Base-by-base conservation (phyloP, 176 grass and related monocot genomes). In the Areca catechu region DNA sequence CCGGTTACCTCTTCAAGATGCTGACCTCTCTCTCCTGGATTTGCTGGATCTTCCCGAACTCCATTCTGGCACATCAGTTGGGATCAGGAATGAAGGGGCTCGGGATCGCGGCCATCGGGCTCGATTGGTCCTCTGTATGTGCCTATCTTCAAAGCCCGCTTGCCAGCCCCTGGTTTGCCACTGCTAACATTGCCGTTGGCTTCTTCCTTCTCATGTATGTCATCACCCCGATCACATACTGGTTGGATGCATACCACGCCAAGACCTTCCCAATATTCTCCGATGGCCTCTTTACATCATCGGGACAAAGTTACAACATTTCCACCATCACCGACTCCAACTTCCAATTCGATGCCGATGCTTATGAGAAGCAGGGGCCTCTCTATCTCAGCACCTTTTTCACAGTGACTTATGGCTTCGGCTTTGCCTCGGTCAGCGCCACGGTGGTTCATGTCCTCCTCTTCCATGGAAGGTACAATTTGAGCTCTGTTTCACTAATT, bases 261-360 rank as follows among this genome's bases (percentile, higher is more conserved):
- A 82, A 63, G 49, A 54, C 53, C 5, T 77, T 61, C 51, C 73
- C 79, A 1, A 54, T 82, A 5, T 65, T 77, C 21, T 56, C 59
- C 0, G 22, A 53, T 2, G 47, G 28, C 20, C 24, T 72, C n/a
- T 73, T 71, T 37, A 61, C 71, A 24, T 21, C 19, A 15, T 5
- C 60, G 16, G 79, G 79, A 2, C 23, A 21, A 2, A 7, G 17
- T 3, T 82, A 72, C 48, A 72, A 77, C 14, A 71, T 60, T 3
- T 61, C 68, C 1, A 17, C 49, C 5, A 55, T 82, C 34, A 43
- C 2, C 1, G 2, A 43, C 34, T 43, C 34, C 9, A 43, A 43
- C 34, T 43, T 43, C 34, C 9, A 43, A 43, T 43, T 43, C 34
- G 34, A 43, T 43, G 34, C 34, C 9, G 34, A 1, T 10, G 34